Evolutionary conservation across 805 yeast genomes (phyloP), one percentile per base, ranked within the genome.

Genomic region (Brettanomyces anomalus): DNA sequence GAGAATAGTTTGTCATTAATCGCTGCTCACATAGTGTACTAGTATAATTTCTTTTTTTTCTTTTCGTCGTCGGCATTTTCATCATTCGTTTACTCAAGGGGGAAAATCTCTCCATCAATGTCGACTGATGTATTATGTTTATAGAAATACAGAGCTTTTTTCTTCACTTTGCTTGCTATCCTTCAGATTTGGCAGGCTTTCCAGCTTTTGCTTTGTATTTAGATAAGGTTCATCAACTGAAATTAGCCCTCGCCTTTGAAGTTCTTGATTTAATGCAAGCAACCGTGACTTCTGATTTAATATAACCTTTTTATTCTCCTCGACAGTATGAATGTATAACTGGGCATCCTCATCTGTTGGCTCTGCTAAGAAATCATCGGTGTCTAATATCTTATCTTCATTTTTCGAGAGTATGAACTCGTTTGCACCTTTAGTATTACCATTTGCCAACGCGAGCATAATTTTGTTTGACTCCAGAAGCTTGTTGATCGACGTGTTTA

Each of bases 241-340:
- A 7, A 24, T 47, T 39, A 33, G n/a, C 13, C 63, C 74, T 43
- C 85, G 62, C 42, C 57, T 54, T n/a, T 52, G 47, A 19, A 78
- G 60, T 53, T 81, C 85, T 16, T 62, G 54, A 28, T 68, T 64
- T 16, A 80, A 53, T 0, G 68, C 67, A 3, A 58, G 62, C 3
- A 78, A 53, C 45, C 82, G 61, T 33, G 66, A 63, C 10, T 55
- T 45, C 53, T 79, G 81, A 52, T 74, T 79, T 3, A 56, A 50
- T 18, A 80, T 61, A n/a, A 80, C 83, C 3, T 56, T 54, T 11
- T 65, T 59, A 55, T 82, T 82, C 49, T 81, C 89, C 7, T 54
- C 51, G 15, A 79, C 66, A 8, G 80, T 69, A n/a, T 76, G 81
- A 5, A 51, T 55, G 58, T 73, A 81, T 14, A 82, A 53, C 14